phyloP scores from a whole-genome alignment of 169 alveolate genomes.

The Plasmodium vinckei region DNA sequence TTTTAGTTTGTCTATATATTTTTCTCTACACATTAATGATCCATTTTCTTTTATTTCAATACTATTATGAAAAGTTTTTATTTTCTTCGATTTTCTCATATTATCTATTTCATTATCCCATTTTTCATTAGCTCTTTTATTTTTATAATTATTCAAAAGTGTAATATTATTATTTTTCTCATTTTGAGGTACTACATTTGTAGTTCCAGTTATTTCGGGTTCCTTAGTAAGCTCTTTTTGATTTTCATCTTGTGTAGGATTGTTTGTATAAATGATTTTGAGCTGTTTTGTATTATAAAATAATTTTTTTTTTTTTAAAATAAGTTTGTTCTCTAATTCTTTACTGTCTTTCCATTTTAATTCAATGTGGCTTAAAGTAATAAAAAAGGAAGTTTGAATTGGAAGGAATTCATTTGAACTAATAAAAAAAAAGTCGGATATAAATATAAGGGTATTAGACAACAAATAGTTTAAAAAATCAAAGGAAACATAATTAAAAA shows the following conservation, averaged over 20 bases:
- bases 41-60: slow-evolving; percentile 3
- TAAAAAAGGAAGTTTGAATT: slow-evolving; percentile 31
- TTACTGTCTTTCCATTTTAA: slow-evolving; percentile 26
- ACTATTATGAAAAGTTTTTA: background rate
- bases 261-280: slow-evolving; percentile 18
- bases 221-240: background rate
- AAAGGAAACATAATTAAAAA: slow-evolving; percentile 62
- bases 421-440: slow-evolving; percentile 57
- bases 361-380: slow-evolving; percentile 22
- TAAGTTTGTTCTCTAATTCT: slow-evolving; percentile 12
- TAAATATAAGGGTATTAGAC: slow-evolving; percentile 69
- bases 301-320: slow-evolving; percentile 40
- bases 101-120: background rate
- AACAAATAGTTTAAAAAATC: slow-evolving; percentile 66
- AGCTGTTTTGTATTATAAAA: slow-evolving; percentile 32
- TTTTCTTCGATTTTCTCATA: background rate
- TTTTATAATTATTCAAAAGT: background rate
- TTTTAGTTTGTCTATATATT: background rate
- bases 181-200: background rate
- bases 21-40: background rate
- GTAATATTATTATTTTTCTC: background rate
- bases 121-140: background rate
- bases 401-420: background rate
- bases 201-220: background rate
- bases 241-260: background rate